Base-by-base conservation (phyloP, 2,329 filamentous ascomycete genomes). In the Phaeosphaeria sp. region DNA sequence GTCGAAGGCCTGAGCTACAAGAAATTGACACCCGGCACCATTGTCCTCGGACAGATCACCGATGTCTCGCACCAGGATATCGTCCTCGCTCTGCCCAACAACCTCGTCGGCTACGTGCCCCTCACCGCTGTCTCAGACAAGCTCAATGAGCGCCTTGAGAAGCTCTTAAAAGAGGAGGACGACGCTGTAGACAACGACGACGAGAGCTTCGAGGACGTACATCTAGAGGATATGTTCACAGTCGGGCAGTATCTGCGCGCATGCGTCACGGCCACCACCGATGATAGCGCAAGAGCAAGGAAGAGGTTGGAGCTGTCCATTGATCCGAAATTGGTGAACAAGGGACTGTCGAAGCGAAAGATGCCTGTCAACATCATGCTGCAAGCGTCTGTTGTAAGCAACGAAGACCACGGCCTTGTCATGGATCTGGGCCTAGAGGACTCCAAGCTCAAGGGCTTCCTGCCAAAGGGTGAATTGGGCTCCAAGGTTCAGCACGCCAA, bases 331-430 rank as follows among this genome's bases (percentile, higher is more conserved):
- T 85, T 91, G 60, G 84, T 92, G 54, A 99, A 99, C 75, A 84
- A 85, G 2, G 89, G 91, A 1, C 81, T 99, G 21, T 82, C 85
- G 3, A 85, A 87, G 64, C 87, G 90, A 42, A 92, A 92, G 68
- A 78, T 97, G 10, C 87, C 95, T 10, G 79, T 85, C 42, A 90
- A 96, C 71, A 84, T 83, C 63, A 93, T 91, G 46, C 81, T 98
- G 20, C 96, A 98, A 84, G 94, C 93, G 1, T 90, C 93, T 0
- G 89, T 99, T 23, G 79, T 85, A 50, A 99, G 94, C 77, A 90
- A 96, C n/a, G 94, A 99, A 77, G 96, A 99, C 69, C 93, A 97
- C 72, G 95, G 95, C 60, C 85, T 95, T 56, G 87, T 98, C 55
- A 97, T 99, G 92, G 92, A 97, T 67, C 79, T 98, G 39, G 92